Evolutionary conservation across 257 asterid species (phyloP).

Genomic region (Verbascum thapsus): DNA sequence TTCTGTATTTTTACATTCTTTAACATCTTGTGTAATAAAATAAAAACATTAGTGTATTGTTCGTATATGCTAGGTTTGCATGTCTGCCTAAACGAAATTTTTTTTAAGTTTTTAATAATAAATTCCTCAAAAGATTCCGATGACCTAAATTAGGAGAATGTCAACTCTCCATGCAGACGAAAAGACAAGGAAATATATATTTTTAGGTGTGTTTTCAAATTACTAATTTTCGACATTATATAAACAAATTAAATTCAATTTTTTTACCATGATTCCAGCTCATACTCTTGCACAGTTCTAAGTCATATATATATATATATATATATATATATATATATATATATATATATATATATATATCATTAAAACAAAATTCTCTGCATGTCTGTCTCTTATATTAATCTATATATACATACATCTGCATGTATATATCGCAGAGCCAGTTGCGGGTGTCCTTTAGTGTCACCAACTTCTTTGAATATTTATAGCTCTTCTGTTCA

Average conservation of each 20-base stretch:
- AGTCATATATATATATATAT: too few relatives aligned
- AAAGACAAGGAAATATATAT: slow-evolving; percentile 42
- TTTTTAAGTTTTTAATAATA: slow-evolving; percentile 12
- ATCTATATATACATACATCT: not conserved
- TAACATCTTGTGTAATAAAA: too few relatives aligned
- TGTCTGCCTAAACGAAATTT: slow-evolving; percentile 40
- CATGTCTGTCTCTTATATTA: too few relatives aligned
- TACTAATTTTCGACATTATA: slow-evolving; percentile 15
- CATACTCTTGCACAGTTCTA: too few relatives aligned
- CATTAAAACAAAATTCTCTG: too few relatives aligned
- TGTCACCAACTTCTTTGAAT: slow-evolving; percentile 32
- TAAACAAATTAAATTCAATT: not conserved
- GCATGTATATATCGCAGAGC: slow-evolving; percentile 26
- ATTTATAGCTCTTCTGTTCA: not conserved
- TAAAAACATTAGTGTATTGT: not conserved
- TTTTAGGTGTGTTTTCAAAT: slow-evolving; percentile 20
- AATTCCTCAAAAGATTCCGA: slow-evolving; percentile 43
- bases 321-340: too few relatives aligned
- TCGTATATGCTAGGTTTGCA: slow-evolving; percentile 43
- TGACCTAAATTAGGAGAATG: slow-evolving; percentile 40
- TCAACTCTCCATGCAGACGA: slow-evolving; percentile 55
- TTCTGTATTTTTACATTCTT: too few relatives aligned
- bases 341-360: too few relatives aligned
- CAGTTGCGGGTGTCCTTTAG: slow-evolving; percentile 41
- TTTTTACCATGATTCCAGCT: too few relatives aligned